Base-by-base conservation (phyloP, 176 grass and related monocot species). In the Cocos nucifera region DNA sequence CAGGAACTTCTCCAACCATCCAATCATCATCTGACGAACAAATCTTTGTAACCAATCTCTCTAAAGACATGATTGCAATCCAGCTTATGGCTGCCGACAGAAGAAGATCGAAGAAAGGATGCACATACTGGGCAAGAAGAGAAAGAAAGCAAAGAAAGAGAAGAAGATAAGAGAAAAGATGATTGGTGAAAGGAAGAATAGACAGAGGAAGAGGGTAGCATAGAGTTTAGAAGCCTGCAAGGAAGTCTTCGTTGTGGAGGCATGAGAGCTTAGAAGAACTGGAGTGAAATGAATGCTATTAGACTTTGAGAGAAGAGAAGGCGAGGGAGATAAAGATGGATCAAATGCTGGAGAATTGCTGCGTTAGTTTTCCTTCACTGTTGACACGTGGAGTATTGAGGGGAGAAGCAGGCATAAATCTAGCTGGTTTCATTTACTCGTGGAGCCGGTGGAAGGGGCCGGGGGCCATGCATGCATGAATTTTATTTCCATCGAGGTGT, bases 101-200 rank as follows among this genome's bases (percentile, higher is more conserved):
- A 50, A 76, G 35, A 58, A 51, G 23, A 76, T 51, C 4, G 17
- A 58, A 17, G 32, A 68, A 21, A 68, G 23, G 26, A 50, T 66
- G 21, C 20, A 44, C 21, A 54, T 53, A 8, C 67, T 19, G 17
- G 73, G 73, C 2, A 60, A 58, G 30, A 68, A 24, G 29, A 76
- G 49, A 35, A 76, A 68, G 18, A 68, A 54, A 3, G 73, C 29
- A 6, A 61, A 39, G 52, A 76, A 27, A 7, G 63, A 68, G 23
- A 76, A 67, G 4, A 66, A 53, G 12, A 67, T 14, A n/a, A 76
- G 63, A 61, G 73, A 76, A 54, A 67, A 4, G 32, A 76, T 59
- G 2, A 76, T 39, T 1, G 63, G 22, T 66, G 73, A 62, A 25
- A 76, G 73, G 63, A 49, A 57, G 54, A 53, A 17, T 49, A 75